These are phyloP conservation scores for Coemansia sp. DNA, from an alignment of 192 early-diverging fungal genomes.

Conservation along the genomic window DNA sequence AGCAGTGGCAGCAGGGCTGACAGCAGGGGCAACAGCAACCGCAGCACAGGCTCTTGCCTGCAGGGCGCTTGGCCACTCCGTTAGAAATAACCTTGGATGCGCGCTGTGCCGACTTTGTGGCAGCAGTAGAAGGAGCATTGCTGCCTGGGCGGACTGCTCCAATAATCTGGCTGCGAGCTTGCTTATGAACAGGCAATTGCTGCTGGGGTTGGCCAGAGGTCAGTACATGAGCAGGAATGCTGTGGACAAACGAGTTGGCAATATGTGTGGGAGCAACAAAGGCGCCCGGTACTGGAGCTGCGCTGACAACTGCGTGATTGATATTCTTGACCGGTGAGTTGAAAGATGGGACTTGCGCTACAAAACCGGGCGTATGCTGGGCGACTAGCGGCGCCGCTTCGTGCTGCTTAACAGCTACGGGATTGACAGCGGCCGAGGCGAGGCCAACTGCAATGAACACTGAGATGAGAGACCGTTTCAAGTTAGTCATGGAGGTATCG, in stretches of 20 bases:
- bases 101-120: constrained; percentile 3
- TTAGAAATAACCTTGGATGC: not conserved
- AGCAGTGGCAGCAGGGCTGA: constrained; percentile 40
- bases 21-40: constrained; percentile 50
- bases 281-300: not conserved
- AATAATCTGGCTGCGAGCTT: not conserved
- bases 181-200: not conserved
- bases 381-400: not conserved
- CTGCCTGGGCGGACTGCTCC: not conserved
- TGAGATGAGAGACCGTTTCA: constrained; percentile 29
- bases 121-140: not conserved
- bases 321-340: not conserved
- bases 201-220: not conserved
- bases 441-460: constrained; percentile 33
- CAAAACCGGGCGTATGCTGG: not conserved
- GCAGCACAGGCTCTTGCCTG: constrained; percentile 42
- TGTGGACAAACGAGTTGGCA: constrained; percentile 8
- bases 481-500: constrained; percentile 13
- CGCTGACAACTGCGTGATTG: not conserved
- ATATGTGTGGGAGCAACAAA: constrained; percentile 14
- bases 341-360: not conserved
- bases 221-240: not conserved
- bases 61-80: constrained; percentile 8
- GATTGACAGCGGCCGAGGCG: constrained; percentile 15
- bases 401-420: not conserved